phyloP scores from a whole-genome alignment of 1,284 basidiomycete genomes.

The Sporisorium graminicola region DNA sequence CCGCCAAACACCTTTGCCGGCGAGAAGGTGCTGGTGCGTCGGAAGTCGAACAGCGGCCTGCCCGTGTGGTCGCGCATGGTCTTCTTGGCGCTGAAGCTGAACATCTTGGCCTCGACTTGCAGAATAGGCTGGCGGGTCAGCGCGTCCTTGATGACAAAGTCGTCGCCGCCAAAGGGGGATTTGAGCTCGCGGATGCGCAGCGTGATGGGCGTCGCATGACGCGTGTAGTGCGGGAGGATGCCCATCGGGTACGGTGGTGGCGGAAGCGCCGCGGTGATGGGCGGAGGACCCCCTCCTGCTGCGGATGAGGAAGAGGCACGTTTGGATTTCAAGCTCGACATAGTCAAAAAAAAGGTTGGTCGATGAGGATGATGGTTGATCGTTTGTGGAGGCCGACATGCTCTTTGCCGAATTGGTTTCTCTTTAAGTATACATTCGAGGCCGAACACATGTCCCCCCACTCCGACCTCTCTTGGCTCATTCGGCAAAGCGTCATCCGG shows the following conservation, averaged over 20 bases:
- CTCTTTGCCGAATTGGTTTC: too few relatives aligned
- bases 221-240: constrained; percentile 31
- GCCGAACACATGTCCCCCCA: too few relatives aligned
- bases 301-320: not conserved
- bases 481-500: too few relatives aligned
- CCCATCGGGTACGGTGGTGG: constrained; percentile 40
- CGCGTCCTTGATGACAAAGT: constrained; percentile 53
- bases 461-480: too few relatives aligned
- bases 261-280: constrained; percentile 13
- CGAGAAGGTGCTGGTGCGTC: not conserved
- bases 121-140: constrained; percentile 27
- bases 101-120: constrained; percentile 30
- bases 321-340: not conserved
- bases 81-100: constrained; percentile 37
- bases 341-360: too few relatives aligned
- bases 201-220: constrained; percentile 37
- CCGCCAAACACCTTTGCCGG: not conserved
- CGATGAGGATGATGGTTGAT: not conserved
- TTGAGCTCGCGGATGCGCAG: constrained; percentile 46
- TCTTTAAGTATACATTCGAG: too few relatives aligned
- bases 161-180: constrained; percentile 30
- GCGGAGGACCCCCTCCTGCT: not conserved
- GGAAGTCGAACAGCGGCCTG: constrained; percentile 18
- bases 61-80: constrained; percentile 17
- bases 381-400: too few relatives aligned